These are phyloP conservation scores for Diaporthe vaccinii DNA, from an alignment of 2,329 filamentous ascomycete species.

Conservation along the genomic window DNA sequence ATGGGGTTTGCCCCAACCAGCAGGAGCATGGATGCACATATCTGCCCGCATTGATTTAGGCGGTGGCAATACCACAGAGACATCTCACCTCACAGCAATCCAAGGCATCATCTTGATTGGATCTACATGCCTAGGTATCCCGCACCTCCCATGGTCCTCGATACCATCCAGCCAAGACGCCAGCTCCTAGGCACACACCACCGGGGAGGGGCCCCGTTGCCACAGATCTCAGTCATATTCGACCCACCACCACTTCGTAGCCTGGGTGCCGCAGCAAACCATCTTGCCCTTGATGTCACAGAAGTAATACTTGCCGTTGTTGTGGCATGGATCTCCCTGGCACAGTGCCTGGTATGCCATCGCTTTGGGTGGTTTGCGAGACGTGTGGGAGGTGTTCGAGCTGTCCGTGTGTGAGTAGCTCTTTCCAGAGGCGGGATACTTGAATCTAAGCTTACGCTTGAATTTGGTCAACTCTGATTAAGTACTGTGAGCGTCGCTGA, in stretches of 20 bases:
- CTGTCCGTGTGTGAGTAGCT: neutral
- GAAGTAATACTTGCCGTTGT: neutral
- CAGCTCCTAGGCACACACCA: neutral
- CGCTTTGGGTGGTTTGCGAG: neutral
- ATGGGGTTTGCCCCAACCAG: too few relatives aligned
- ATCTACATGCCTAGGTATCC: neutral
- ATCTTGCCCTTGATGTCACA: slow-evolving; percentile 19
- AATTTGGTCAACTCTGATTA: fast-evolving
- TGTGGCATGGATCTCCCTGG: neutral
- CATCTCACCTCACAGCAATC: too few relatives aligned
- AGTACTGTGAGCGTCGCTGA: neutral
- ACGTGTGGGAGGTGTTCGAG: neutral
- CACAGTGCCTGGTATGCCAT: neutral
- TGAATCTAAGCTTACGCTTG: neutral
- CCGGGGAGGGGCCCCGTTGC: neutral
- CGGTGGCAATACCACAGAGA: too few relatives aligned
- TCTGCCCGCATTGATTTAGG: too few relatives aligned
- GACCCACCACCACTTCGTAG: neutral
- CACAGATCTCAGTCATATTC: neutral
- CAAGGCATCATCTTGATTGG: neutral
- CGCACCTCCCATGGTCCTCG: neutral
- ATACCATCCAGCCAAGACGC: neutral
- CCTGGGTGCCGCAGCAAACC: neutral
- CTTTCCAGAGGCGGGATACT: neutral
- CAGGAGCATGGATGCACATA: too few relatives aligned